Evolutionary conservation across 345 rosid species (phyloP).

Genomic region (Carallia brachiata): DNA sequence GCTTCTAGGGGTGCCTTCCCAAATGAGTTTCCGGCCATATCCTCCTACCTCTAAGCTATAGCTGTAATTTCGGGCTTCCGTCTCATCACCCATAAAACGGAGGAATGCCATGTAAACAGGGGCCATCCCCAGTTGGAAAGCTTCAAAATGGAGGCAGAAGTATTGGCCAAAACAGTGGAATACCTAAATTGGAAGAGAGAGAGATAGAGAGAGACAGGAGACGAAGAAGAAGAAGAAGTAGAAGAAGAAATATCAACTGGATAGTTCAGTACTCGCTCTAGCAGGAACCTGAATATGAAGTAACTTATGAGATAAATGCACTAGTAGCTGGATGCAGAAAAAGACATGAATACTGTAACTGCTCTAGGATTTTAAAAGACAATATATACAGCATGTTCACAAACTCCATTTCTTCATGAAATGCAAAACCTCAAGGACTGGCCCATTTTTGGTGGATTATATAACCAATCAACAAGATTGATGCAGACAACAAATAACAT

Average conservation of each 20-base stretch:
- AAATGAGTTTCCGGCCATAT: slow-evolving; percentile 76
- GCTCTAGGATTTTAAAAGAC: not conserved
- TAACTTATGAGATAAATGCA: not conserved
- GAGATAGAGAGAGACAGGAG: not conserved
- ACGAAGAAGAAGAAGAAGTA: not conserved
- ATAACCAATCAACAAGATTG: not conserved
- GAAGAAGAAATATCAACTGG: slow-evolving; percentile 15
- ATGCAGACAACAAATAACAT: not conserved
- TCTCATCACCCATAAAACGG: slow-evolving; percentile 92
- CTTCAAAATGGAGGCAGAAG: slow-evolving; percentile 97
- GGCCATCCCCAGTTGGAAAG: slow-evolving; percentile 95
- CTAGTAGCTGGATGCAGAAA: no score
- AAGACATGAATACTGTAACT: no score
- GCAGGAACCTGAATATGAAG: not conserved
- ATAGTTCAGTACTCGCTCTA: not conserved
- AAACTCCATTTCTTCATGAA: not conserved
- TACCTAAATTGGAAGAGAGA: slow-evolving; percentile 43
- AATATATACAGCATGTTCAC: not conserved
- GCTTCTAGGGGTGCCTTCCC: slow-evolving; percentile 94
- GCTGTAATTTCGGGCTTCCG: slow-evolving; percentile 81
- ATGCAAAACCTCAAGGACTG: not conserved
- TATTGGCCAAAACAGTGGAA: slow-evolving; percentile 94
- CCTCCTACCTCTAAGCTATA: slow-evolving; percentile 98
- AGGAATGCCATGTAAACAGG: slow-evolving; percentile 96
- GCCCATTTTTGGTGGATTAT: not conserved